Evolutionary conservation across 169 alveolate genomes (phyloP), one percentile per base, ranked within the genome.

Genomic region (Plasmodium berghei): DNA sequence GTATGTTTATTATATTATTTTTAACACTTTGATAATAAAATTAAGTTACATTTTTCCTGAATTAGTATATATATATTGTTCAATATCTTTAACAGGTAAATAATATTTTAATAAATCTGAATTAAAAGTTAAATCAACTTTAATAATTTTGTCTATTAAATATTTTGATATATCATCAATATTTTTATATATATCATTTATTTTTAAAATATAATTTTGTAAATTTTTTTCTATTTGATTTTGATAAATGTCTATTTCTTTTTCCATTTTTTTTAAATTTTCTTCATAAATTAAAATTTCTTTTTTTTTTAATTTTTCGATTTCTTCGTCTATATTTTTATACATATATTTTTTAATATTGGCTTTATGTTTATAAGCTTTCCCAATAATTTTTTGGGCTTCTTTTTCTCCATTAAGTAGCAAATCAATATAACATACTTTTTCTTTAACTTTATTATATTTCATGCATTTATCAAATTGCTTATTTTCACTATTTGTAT

Each of bases 391-490:
- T 16, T 18, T 28, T 55, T 72, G 0, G 14, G 87, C 87, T 28
- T 72, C 87, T 45, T 72, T 58, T 72, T 72, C 87, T 14, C 87
- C 87, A 8, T 24, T 72, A 55, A 55, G 10, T 56, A 72, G 22
- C 4, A 72, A 26, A 18, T 72, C 40, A 14, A 72, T 72, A 40
- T 20, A 72, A 34, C 40, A 9, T 20, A 58, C n/a, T 58, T 20
- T 22, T 1, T 58, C 26, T 18, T 56, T 9, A 10, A 56, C 18
- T 8, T 34, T 34, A 4, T 3, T 34, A 34, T 4, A 16, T 18
- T 67, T 45, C 42, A 12, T 64, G 14, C 45, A 24, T 67, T 14
- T 40, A 24, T 3, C 10, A n/a, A 6, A 8, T n/a, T 3, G 0
- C 0, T 12, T 4, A 14, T 52, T 52, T 16, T 52, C 6, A 16